These are phyloP conservation scores for Rhizoctonia solani DNA, from an alignment of 1,284 basidiomycete genomes.

Conservation along the genomic window DNA sequence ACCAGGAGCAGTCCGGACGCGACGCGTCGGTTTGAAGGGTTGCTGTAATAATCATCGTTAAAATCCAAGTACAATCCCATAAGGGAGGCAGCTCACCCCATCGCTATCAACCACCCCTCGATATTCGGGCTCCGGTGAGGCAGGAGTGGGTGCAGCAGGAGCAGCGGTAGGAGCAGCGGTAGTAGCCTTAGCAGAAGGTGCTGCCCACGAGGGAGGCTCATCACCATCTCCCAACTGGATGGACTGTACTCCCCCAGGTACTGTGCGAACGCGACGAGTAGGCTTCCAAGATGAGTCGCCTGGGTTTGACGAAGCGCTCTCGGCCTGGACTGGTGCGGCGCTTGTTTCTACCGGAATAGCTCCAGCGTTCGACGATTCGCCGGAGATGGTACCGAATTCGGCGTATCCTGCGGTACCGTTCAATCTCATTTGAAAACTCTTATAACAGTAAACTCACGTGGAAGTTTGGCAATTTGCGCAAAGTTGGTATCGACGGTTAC, in stretches of 20 bases:
- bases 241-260: conserved; percentile 21
- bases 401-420: conserved; percentile 33
- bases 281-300: conserved; percentile 14
- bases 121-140: background rate
- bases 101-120: conserved; percentile 23
- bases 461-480: conserved; percentile 37
- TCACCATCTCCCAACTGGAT: conserved; percentile 16
- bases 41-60: background rate
- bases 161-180: background rate
- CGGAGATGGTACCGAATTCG: conserved; percentile 33
- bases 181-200: conserved; percentile 9
- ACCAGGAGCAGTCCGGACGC: conserved; percentile 34
- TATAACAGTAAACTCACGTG: conserved; percentile 30
- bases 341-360: background rate
- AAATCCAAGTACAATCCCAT: background rate
- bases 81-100: conserved; percentile 6
- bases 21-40: conserved; percentile 38
- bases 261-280: conserved; percentile 25
- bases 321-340: background rate
- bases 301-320: background rate
- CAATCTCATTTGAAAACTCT: background rate
- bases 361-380: background rate
- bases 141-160: conserved; percentile 3
- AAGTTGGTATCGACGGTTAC: conserved; percentile 39
- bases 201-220: too few relatives aligned